Percentiles rank a stretch among this genome's conserved stretches.
Conservation (phyloP, 495 filamentous ascomycete species). For the Neurospora sp. region DNA sequence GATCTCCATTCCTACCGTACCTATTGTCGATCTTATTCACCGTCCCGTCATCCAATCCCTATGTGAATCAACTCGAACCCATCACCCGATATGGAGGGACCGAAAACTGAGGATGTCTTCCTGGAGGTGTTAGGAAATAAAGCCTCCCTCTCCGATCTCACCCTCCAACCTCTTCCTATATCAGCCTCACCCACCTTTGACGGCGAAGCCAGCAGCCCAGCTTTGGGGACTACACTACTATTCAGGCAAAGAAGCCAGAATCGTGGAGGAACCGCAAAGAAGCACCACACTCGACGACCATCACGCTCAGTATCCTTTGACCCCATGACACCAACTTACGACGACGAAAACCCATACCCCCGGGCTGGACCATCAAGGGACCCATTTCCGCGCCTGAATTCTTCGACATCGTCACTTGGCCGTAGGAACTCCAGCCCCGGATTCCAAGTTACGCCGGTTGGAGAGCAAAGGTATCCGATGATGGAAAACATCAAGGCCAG, state of each 20-base stretch:
- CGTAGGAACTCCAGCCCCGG: slow-evolving; percentile 9
- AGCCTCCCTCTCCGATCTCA: neutral
- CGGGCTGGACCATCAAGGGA: neutral
- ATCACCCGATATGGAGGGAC: neutral
- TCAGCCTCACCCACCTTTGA: neutral
- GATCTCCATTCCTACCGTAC: neutral
- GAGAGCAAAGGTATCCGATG: slow-evolving; percentile 24
- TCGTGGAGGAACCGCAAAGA: neutral
- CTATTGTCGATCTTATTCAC: neutral
- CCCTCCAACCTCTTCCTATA: neutral
- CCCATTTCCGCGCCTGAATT: neutral
- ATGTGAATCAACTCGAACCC: neutral
- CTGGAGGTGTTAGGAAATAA: neutral
- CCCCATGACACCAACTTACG: neutral
- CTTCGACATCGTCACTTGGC: neutral
- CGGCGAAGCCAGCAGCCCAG: neutral
- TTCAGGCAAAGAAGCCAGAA: neutral
- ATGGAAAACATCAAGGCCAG: slow-evolving; percentile 15
- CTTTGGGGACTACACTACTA: neutral
- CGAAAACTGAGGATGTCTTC: neutral
- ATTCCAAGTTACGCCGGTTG: slow-evolving; percentile 10
- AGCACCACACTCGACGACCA: neutral
- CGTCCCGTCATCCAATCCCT: neutral
- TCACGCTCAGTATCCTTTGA: neutral
- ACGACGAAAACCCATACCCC: neutral